A percentile compares a stretch with the other conserved stretches of the same genome.
Evolutionary conservation across 345 rosid species (phyloP).

Genomic region (Microcos paniculata): DNA sequence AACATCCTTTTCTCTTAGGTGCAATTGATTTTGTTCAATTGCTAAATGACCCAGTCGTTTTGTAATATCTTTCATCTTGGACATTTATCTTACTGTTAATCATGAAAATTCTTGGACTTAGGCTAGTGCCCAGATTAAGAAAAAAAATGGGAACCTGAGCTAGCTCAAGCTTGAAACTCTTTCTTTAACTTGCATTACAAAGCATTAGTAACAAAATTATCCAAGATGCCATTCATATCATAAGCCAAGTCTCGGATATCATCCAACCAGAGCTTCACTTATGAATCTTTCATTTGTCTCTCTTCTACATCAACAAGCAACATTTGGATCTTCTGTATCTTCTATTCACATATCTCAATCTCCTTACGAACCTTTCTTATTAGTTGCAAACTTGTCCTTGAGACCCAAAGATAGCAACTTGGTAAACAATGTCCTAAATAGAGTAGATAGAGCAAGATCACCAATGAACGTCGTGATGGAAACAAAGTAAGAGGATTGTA

Average conservation of each 20-base stretch:
- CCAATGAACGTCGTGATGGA: not conserved
- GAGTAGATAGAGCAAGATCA: not conserved
- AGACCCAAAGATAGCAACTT: not conserved
- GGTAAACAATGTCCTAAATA: not conserved
- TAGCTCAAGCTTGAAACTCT: not conserved
- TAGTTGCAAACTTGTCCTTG: not conserved
- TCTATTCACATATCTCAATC: not conserved
- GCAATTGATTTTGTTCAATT: not conserved
- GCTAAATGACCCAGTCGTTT: not conserved
- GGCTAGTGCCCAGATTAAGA: not conserved
- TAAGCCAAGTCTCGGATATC: constrained; percentile 20
- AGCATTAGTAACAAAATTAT: constrained; percentile 17
- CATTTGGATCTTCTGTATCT: not conserved
- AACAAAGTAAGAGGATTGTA: no score
- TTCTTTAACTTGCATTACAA: not conserved
- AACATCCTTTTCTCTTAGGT: not conserved
- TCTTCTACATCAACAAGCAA: constrained; percentile 24
- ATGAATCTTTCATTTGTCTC: constrained; percentile 3
- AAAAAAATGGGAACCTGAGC: not conserved
- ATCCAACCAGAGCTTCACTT: constrained; percentile 3
- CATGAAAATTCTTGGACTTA: not conserved
- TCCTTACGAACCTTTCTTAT: not conserved
- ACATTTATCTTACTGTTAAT: not conserved
- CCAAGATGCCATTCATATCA: constrained; percentile 30
- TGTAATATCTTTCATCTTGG: not conserved